Evolutionary conservation across 108 stramenopile genomes (phyloP), one percentile per base, ranked within the genome.

Genomic region (Cyclotella choctawhatcheeana): DNA sequence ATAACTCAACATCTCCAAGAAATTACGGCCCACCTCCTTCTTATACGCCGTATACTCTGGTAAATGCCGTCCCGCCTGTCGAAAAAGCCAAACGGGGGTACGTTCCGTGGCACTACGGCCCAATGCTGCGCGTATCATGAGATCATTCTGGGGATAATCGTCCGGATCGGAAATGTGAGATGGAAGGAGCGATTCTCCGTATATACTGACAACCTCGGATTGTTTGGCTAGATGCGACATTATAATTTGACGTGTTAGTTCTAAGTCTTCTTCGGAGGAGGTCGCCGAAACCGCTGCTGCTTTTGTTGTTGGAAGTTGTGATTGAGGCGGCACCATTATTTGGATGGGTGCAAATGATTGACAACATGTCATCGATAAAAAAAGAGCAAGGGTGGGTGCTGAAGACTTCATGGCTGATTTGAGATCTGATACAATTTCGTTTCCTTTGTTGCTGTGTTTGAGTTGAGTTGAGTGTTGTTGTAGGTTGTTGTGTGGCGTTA

Each of bases 31-130:
- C 22, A 77, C 84, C 48, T 88, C 56, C 26, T 86, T 67, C 77
- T 98, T 98, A 83, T 98, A 97, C 2, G 71, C 83, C 16, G 71
- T 79, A 69, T 98, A 98, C 71, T 98, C 97, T 3, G 95, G 95
- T 21, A 98, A 80, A 70, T 98, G 97, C n/a, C 95, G 82, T 44
- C 95, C 95, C 5, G 95, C 97, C 75, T 98, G 97, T 45, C 97
- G 93, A 68, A 98, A 98, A 17, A 98, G 74, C 97, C 97, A 98
- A 22, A 94, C 77, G 16, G 97, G 97, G 29, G 93, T 94, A 43
- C 71, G 79, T 69, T 90, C 90, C 5, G 88, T 86, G n/a, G 67
- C 40, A 5, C 54, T 29, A 31, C 88, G 70, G 29, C 93, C 93
- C 16, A 92, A 67, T 14, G 90, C 93, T 10, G 90, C 89, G 0